A percentile compares a stretch with the other conserved stretches of the same genome.
These are phyloP conservation scores for Plasmodium gallinaceum DNA, from an alignment of 169 alveolate species.

Conservation along the genomic window DNA sequence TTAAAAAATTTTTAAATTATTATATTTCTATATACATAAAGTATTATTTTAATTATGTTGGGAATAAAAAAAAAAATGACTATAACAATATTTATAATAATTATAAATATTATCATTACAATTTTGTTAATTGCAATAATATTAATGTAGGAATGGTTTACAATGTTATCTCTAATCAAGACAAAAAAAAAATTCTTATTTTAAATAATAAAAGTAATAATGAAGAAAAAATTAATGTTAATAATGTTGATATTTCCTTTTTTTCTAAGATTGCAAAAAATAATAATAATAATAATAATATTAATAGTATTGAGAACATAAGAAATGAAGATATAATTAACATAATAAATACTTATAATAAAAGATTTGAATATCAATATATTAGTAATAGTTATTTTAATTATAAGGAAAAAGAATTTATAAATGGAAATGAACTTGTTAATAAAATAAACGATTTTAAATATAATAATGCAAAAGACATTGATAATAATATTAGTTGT, in stretches of 20 bases:
- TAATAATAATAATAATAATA: not conserved
- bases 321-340: not conserved
- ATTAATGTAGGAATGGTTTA: no score
- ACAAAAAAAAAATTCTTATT: not conserved
- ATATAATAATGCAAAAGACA: not conserved
- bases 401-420: not conserved
- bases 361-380: no score
- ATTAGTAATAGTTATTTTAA: not conserved
- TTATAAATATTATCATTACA: not conserved
- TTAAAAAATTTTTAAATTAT: conserved; percentile 37
- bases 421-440: not conserved
- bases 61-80: not conserved
- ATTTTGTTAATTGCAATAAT: no score
- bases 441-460: not conserved
- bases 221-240: not conserved
- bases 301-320: not conserved
- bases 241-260: not conserved
- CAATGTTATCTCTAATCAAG: not conserved
- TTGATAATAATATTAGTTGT: not conserved
- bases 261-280: not conserved
- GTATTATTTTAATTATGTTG: not conserved
- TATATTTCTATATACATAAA: not conserved
- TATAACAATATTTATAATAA: not conserved
- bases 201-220: not conserved
- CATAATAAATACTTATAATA: no score